These are phyloP conservation scores for Sporothrix pallida DNA, from an alignment of 2,329 filamentous ascomycete species.

Conservation along the genomic window DNA sequence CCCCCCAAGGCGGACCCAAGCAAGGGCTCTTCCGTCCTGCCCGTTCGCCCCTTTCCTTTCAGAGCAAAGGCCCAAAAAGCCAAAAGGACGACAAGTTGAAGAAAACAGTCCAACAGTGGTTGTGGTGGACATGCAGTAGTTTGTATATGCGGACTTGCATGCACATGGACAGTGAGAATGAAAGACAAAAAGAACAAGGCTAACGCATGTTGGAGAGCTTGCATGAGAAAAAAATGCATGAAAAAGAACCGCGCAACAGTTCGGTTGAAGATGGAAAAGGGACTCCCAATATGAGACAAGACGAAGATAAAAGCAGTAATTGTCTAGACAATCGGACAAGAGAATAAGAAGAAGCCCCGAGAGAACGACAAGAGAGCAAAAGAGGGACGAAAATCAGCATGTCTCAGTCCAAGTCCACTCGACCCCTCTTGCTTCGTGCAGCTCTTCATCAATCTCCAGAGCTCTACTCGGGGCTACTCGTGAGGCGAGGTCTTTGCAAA, in stretches of 20 bases:
- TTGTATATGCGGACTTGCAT: no score
- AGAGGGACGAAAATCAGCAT: slow-evolving; percentile 13
- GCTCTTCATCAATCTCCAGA: not conserved
- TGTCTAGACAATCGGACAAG: not conserved
- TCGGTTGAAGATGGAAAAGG: not conserved
- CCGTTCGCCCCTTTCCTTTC: slow-evolving; percentile 28
- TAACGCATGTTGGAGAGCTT: slow-evolving; percentile 19
- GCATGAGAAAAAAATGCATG: not conserved
- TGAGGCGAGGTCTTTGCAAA: not conserved
- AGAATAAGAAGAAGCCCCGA: not conserved
- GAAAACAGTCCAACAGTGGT: not conserved
- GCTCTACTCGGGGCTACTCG: not conserved
- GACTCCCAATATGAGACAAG: not conserved
- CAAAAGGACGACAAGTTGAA: not conserved
- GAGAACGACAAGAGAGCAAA: not conserved
- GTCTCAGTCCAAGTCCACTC: slow-evolving; percentile 16
- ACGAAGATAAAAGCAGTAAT: not conserved
- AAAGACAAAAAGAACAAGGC: not conserved
- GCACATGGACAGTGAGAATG: slow-evolving; percentile 17
- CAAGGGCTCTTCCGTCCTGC: slow-evolving; percentile 26
- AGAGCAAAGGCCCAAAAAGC: slow-evolving; percentile 19
- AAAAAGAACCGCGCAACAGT: not conserved
- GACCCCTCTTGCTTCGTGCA: slow-evolving; percentile 25
- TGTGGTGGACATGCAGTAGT: not conserved
- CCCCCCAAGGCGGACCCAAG: slow-evolving; percentile 19